Evolutionary conservation across 2,329 filamentous ascomycete genomes (phyloP).

Genomic region (Fusarium pseudonygamai): DNA sequence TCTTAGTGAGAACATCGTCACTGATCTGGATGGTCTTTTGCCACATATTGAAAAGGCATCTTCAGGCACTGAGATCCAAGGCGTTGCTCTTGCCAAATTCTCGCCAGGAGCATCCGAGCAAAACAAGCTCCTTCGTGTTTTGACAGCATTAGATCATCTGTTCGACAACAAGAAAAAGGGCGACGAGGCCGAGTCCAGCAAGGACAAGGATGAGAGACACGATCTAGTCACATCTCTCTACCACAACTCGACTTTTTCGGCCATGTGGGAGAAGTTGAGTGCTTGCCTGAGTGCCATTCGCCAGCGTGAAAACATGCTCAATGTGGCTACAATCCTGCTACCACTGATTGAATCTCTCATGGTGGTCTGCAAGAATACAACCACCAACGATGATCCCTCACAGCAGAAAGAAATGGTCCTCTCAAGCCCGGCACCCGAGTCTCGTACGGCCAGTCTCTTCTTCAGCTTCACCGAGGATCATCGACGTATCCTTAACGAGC

Average conservation of each 20-base stretch:
- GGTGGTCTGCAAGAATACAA: constrained; percentile 99
- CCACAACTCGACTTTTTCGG: constrained; percentile 88
- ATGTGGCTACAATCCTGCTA: constrained; percentile 93
- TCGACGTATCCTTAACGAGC: constrained; percentile 95
- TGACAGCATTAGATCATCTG: constrained; percentile 94
- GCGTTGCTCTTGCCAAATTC: constrained; percentile 92
- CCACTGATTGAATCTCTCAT: constrained; percentile 96
- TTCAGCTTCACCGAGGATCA: constrained; percentile 98
- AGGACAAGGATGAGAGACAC: constrained; percentile 72
- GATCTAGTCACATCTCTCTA: constrained; percentile 89
- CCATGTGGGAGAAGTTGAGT: constrained; percentile 92
- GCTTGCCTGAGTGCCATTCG: constrained; percentile 88
- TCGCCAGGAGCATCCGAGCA: constrained; percentile 96
- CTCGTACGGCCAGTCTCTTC: constrained; percentile 88
- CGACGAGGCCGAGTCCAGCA: constrained; percentile 59
- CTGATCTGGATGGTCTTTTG: constrained; percentile 84
- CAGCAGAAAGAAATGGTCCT: constrained; percentile 74
- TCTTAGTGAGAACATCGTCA: constrained; percentile 84
- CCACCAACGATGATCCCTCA: constrained; percentile 73
- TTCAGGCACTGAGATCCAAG: constrained; percentile 93
- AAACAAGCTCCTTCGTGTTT: constrained; percentile 89
- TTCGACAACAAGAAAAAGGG: constrained; percentile 82
- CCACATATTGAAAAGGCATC: constrained; percentile 87
- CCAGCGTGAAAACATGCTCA: constrained; percentile 93
- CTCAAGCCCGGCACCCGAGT: constrained; percentile 79